Evolutionary conservation across 129 eudicot genomes (phyloP), one percentile per base, ranked within the genome.

Genomic region (Kitagawia praeruptora): DNA sequence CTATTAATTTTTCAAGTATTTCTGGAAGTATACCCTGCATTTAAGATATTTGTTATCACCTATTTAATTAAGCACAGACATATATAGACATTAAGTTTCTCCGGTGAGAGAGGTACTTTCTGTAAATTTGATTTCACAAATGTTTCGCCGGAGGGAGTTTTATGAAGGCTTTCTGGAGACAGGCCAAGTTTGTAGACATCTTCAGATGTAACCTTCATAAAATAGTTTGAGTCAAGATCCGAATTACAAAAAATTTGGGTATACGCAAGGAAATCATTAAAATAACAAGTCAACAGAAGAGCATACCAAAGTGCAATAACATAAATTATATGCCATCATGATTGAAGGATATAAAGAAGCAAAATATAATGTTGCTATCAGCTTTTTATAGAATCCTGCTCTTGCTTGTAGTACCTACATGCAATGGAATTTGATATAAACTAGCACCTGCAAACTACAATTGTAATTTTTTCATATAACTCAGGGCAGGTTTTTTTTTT

Each of bases 11-110:
- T 88, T 95, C 99, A 81, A 95, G 99, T 87, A 95, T 95, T 86
- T 95, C 99, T 1, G 99, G 99, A 89, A 95, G 99, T 86, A 95
- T 95, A 76, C 99, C 99, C 99, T 95, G 96, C 87, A 75, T 70
- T 14, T 42, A 82, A 53, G 34, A 77, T 45, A 84, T 31, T 64
- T 40, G 71, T 77, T 27, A 23, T 75, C 66, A 77, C 5, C 40
- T 61, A 80, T 39, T n/a, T n/a, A n/a, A n/a, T 40, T n/a, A 63
- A 48, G 54, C 63, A 25, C 7, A 28, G 23, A 77, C 48, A 42
- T 39, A 13, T 72, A 34, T 37, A 23, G 28, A 78, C 37, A 77
- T 58, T 53, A 56, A 25, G n/a, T 61, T 42, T 45, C 21, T 74
- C 25, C 10, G 3, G 48, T 10, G 7, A 53, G 48, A 49, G 74